These are phyloP conservation scores for Xylariaceae sp. DNA, from an alignment of 2,329 filamentous ascomycete genomes.

Conservation along the genomic window DNA sequence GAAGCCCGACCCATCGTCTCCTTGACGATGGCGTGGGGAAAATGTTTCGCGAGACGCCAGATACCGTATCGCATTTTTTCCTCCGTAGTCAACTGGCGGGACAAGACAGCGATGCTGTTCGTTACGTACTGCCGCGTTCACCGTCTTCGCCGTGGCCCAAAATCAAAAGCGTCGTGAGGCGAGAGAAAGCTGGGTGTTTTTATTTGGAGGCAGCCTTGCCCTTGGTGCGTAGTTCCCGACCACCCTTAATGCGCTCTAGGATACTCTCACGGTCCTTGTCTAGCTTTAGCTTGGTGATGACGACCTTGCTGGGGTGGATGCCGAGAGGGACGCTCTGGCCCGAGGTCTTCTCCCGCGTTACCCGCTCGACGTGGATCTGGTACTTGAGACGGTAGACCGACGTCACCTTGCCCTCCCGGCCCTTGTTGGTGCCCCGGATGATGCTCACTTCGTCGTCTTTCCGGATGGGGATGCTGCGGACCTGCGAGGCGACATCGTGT, in stretches of 20 bases:
- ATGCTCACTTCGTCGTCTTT: conserved; percentile 96
- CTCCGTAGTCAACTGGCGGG: conserved; percentile 1
- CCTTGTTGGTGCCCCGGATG: conserved; percentile 93
- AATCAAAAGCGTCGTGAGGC: conserved; percentile 2
- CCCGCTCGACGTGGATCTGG: conserved; percentile 94
- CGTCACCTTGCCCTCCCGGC: conserved; percentile 96
- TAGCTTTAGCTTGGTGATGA: conserved; percentile 98
- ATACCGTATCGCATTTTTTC: conserved; percentile 18
- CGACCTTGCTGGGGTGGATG: conserved; percentile 94
- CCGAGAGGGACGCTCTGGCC: conserved; percentile 94
- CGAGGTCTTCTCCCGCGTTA: conserved; percentile 95
- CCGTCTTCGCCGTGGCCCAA: conserved; percentile 10
- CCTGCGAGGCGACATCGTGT: conserved; percentile 52
- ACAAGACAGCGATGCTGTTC: conserved; percentile 1
- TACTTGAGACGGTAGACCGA: conserved; percentile 99
- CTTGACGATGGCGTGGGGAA: conserved; percentile 16
- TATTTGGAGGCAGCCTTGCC: conserved; percentile 64
- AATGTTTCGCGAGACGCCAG: conserved; percentile 19
- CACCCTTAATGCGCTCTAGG: conserved; percentile 80
- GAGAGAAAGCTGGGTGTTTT: conserved; percentile 2
- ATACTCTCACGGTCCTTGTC: conserved; percentile 93
- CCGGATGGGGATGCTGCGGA: conserved; percentile 94
- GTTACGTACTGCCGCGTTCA: conserved; percentile 14
- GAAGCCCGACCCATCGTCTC: conserved; percentile 23
- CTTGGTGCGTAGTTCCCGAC: conserved; percentile 76